These are phyloP conservation scores for Cladosporium sp. DNA, from an alignment of 2,329 filamentous ascomycete genomes.

Conservation along the genomic window DNA sequence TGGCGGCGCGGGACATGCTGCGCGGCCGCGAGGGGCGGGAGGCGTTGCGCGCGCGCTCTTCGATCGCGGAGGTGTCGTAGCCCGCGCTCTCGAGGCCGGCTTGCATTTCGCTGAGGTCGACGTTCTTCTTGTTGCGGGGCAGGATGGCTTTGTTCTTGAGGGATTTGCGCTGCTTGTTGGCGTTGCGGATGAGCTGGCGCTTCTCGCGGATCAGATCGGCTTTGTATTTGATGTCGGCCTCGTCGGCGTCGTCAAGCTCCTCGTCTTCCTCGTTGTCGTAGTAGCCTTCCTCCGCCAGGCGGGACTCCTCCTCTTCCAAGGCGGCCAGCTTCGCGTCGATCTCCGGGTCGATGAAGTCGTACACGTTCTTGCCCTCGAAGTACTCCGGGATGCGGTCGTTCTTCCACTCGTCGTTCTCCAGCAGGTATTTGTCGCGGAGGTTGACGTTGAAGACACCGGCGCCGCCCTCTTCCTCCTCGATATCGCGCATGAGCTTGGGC, in stretches of 20 bases:
- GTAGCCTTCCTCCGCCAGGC: constrained; percentile 84
- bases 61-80: constrained; percentile 73
- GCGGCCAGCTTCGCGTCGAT: constrained; percentile 90
- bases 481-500: constrained; percentile 73
- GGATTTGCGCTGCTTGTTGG: constrained; percentile 89
- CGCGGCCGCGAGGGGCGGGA: constrained; percentile 62
- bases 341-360: constrained; percentile 94
- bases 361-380: constrained; percentile 93
- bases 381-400: constrained; percentile 94
- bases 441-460: constrained; percentile 96
- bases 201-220: constrained; percentile 95
- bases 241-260: constrained; percentile 80
- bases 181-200: constrained; percentile 86
- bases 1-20: constrained; percentile 47
- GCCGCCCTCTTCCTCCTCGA: constrained; percentile 89
- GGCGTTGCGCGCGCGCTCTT: constrained; percentile 66
- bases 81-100: constrained; percentile 79
- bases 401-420: constrained; percentile 90
- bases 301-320: constrained; percentile 93
- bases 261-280: constrained; percentile 74
- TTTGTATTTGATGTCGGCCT: constrained; percentile 83
- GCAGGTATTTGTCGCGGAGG: constrained; percentile 78
- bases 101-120: constrained; percentile 83
- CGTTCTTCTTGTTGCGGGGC: constrained; percentile 74
- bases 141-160: constrained; percentile 97